Percentiles rank a stretch among this genome's conserved stretches.
Conservation (phyloP, 116 monocot genomes). For the Phalaenopsis hybrid region DNA sequence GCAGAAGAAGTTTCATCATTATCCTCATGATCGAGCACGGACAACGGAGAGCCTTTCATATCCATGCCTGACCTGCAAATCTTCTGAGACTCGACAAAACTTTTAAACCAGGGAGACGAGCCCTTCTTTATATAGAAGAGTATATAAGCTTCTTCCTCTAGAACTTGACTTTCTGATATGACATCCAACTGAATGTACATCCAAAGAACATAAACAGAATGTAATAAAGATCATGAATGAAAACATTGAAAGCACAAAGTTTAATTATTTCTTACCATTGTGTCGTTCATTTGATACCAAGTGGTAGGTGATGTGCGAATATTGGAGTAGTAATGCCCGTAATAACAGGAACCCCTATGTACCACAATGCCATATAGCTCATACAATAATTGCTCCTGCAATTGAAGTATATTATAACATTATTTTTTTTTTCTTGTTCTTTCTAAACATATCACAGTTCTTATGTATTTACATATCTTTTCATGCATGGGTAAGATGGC, state of each 20-base stretch:
- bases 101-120: slow-evolving; percentile 61
- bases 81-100: slow-evolving; percentile 33
- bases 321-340: slow-evolving; percentile 63
- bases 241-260: background rate
- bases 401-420: background rate
- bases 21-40: slow-evolving; percentile 34
- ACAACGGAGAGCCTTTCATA: slow-evolving; percentile 32
- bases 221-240: slow-evolving; percentile 1
- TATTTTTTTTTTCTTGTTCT: background rate
- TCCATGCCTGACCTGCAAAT: background rate
- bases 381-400: slow-evolving; percentile 51
- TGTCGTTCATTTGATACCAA: slow-evolving; percentile 74
- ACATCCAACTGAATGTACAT: slow-evolving; percentile 28
- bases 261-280: slow-evolving; percentile 21
- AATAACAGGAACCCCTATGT: slow-evolving; percentile 40
- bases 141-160: slow-evolving; percentile 49
- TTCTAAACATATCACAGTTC: background rate
- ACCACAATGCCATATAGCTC: slow-evolving; percentile 77
- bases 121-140: slow-evolving; percentile 82
- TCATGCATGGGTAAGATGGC: no score
- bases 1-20: slow-evolving; percentile 10
- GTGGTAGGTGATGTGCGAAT: slow-evolving; percentile 55
- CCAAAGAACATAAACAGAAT: slow-evolving; percentile 5
- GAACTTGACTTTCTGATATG: slow-evolving; percentile 30
- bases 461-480: no score